Base-by-base conservation (phyloP, 306 rosid species). In the Prunus mume region DNA sequence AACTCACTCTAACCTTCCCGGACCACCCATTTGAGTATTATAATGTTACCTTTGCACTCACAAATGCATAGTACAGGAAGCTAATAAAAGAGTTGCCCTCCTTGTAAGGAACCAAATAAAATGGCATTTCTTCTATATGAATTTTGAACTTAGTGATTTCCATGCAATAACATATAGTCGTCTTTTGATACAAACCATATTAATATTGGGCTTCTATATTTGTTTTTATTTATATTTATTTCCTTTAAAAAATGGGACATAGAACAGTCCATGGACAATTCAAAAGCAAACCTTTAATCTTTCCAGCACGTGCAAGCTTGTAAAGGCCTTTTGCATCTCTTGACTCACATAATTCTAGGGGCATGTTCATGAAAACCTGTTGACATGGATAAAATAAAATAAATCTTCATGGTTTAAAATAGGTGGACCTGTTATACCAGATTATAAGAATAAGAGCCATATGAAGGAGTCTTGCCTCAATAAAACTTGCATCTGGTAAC, bases 241-340 rank as follows among this genome's bases (percentile, higher is more conserved):
- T n/a, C 18, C 1, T 43, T 67, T n/a, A 34, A 32, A 11, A 45
- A 45, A 9, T 10, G 15, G 22, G 19, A 57, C 20, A 19, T 55
- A 18, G 57, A 76, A 19, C 20, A 55, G 45, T 55, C 20, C 52
- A 28, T 25, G 22, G n/a, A 22, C 9, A 64, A 50, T 80, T 65
- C 18, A 56, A 54, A 84, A 79, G 47, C 79, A 49, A 57, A 92
- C 96, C 93, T 88, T 85, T 88, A 84, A 92, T 90, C 82, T 92
- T 90, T 76, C 97, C 97, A 0, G 86, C 90, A 43, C 97, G 97
- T 69, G 97, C 97, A 77, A 92, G 96, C 87, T 92, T 90, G 76
- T 92, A 92, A 79, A 92, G 97, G 76, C 97, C 97, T 76, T 92
- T 92, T 67, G 93, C 86, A 80, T 92, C 97, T 69, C 97, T 85